These are phyloP conservation scores for Malania oleifera DNA, from an alignment of 164 flowering plant genomes.

Conservation along the genomic window DNA sequence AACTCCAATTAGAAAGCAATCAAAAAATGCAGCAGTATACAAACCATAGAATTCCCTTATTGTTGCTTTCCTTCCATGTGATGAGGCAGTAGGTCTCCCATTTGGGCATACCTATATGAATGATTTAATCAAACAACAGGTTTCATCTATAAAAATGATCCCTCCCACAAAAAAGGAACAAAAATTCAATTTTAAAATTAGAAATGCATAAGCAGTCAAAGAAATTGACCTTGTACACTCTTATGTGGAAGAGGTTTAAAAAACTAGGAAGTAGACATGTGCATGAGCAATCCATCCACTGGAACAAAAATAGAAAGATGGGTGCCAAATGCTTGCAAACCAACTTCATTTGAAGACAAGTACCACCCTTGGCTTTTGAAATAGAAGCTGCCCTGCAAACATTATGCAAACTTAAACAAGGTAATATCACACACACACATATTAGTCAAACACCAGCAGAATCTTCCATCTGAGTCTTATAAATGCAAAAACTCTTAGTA, in stretches of 20 bases:
- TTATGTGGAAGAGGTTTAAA: slow-evolving; percentile 34
- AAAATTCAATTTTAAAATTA: neutral
- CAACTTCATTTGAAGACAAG: slow-evolving; percentile 42
- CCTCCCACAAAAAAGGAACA: neutral
- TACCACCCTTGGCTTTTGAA: slow-evolving; percentile 36
- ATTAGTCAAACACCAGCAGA: too few relatives aligned
- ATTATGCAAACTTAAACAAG: neutral
- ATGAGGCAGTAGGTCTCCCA: neutral
- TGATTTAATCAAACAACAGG: neutral
- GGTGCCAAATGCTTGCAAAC: slow-evolving; percentile 37
- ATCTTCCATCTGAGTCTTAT: too few relatives aligned
- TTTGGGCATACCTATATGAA: neutral
- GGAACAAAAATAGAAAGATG: slow-evolving; percentile 32
- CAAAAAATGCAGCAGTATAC: neutral
- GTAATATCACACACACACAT: too few relatives aligned
- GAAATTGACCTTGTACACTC: slow-evolving; percentile 32
- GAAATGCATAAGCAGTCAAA: neutral
- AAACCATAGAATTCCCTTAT: neutral
- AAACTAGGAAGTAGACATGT: slow-evolving; percentile 35
- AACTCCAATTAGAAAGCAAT: too few relatives aligned
- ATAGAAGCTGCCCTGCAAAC: slow-evolving; percentile 45
- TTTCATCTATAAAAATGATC: neutral
- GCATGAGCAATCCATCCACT: slow-evolving; percentile 47
- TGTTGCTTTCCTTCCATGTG: neutral
- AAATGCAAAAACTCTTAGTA: too few relatives aligned